Evolutionary conservation across 768 basidiomycete genomes (phyloP), one percentile per base, ranked within the genome.

Genomic region (Rhizopogon sp.): DNA sequence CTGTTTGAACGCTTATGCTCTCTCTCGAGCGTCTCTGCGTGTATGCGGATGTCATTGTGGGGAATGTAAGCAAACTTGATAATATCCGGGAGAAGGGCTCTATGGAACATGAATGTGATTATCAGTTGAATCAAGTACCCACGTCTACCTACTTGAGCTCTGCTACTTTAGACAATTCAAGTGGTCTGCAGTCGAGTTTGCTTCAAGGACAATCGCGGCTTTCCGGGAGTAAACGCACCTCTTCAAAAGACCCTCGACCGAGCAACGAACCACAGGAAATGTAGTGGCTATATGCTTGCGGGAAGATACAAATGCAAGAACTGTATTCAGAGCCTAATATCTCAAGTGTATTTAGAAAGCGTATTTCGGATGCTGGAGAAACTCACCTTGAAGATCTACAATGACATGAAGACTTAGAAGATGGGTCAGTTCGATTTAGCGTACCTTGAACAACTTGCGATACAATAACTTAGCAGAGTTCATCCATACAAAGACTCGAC

Each of bases 61-160:
- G 88, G 83, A 58, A 87, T 85, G 64, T 93, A 95, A 6, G 90
- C 85, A 62, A 95, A 95, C 50, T 79, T 84, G 61, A 96, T 75
- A 40, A 91, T 73, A 54, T 87, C 83, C 1, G 93, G 93, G 13
- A 94, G 72, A n/a, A 96, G 76, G 8, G 90, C 83, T 70, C 90
- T 92, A 54, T 5, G 20, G 53, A 45, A 39, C 22, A 43, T 33
- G 57, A 44, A 20, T 22, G 39, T 40, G 20, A 43, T 28, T 33
- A 49, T 33, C 14, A 10, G 33, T 25, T 49, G 33, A 37, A 25
- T 49, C 1, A 16, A 16, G 25, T 42, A 22, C 2, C 14, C 7
- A 17, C 5, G 2, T 22, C 20, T 9, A 37, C 63, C 56, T 56
- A 93, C 90, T 94, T 94, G 57, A 96, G 76, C 69, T 94, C 88